Conservation (phyloP, 2,329 filamentous ascomycete species). For the Teratosphaeriaceae sp. region DNA sequence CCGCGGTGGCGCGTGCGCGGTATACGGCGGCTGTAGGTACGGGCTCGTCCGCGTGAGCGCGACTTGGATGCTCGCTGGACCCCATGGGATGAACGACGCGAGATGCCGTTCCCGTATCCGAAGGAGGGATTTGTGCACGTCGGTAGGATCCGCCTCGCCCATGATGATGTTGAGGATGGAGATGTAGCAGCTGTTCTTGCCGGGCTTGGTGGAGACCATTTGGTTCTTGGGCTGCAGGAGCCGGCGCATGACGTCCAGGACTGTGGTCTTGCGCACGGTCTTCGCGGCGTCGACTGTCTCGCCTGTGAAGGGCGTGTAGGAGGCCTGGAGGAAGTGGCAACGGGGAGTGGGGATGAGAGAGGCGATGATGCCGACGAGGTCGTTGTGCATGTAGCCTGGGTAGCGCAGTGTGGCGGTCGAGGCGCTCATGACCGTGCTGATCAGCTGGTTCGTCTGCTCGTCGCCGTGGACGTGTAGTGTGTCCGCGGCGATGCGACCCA, state of each 20-base stretch:
- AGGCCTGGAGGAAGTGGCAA: conserved; percentile 97
- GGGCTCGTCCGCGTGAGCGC: conserved; percentile 94
- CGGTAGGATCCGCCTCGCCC: conserved; percentile 94
- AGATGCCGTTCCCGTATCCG: conserved; percentile 90
- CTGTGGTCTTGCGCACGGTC: conserved; percentile 95
- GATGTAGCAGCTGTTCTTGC: conserved; percentile 98
- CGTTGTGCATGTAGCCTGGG: conserved; percentile 99
- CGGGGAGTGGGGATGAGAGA: conserved; percentile 93
- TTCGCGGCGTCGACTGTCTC: conserved; percentile 96
- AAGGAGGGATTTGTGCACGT: conserved; percentile 92
- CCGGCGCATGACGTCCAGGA: conserved; percentile 93
- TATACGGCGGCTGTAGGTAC: conserved; percentile 90
- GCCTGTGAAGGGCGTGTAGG: conserved; percentile 95
- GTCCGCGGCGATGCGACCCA: conserved; percentile 91
- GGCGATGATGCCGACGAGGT: conserved; percentile 92
- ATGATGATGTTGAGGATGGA: conserved; percentile 99
- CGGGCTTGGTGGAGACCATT: conserved; percentile 94
- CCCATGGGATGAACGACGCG: conserved; percentile 97
- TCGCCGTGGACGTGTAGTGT: conserved; percentile 92
- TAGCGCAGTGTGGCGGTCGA: conserved; percentile 95
- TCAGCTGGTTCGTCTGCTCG: conserved; percentile 94
- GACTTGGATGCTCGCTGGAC: conserved; percentile 94
- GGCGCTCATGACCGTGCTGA: conserved; percentile 95
- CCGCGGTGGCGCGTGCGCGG: conserved; percentile 77
- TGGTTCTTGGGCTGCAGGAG: conserved; percentile 96